These are phyloP conservation scores for Spinacia oleracea DNA, from an alignment of 179 eudicot species.

Conservation along the genomic window DNA sequence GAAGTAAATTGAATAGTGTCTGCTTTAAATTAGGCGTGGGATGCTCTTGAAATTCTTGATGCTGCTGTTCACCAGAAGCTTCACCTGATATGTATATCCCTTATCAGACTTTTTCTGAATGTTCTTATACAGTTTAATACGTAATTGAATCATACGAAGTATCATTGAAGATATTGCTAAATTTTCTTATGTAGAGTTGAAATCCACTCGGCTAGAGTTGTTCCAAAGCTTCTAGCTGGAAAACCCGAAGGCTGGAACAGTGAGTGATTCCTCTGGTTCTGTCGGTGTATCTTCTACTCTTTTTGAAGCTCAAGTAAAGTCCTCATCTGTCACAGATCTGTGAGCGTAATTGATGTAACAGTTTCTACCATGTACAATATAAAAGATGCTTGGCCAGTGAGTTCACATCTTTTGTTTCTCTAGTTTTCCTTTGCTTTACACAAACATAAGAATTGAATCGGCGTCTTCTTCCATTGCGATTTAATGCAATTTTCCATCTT, in stretches of 20 bases:
- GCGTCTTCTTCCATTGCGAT: not conserved
- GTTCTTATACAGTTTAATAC: not conserved
- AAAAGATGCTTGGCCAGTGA: not conserved
- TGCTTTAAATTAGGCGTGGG: constrained; percentile 47
- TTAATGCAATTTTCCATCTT: not conserved
- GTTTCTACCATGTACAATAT: not conserved
- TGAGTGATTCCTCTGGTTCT: constrained; percentile 27
- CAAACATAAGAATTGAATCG: not conserved
- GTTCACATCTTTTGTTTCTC: not conserved
- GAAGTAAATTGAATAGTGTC: constrained; percentile 15
- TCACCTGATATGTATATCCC: constrained; percentile 42
- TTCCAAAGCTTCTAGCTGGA: constrained; percentile 50
- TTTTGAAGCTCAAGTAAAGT: not conserved
- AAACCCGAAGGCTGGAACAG: constrained; percentile 65
- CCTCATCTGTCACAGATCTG: not conserved
- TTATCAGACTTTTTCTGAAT: not conserved
- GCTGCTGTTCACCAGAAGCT: constrained; percentile 47
- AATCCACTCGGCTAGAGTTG: constrained; percentile 49
- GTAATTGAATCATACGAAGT: not conserved
- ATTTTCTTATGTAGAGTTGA: constrained; percentile 42
- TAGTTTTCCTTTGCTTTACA: not conserved
- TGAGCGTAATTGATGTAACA: not conserved
- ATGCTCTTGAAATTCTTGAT: constrained; percentile 63
- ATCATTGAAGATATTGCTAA: not conserved
- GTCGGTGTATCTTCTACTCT: not conserved